Evolutionary conservation across 495 filamentous ascomycete genomes (phyloP), one percentile per base, ranked within the genome.

Genomic region (Hypoxylon fragiforme): DNA sequence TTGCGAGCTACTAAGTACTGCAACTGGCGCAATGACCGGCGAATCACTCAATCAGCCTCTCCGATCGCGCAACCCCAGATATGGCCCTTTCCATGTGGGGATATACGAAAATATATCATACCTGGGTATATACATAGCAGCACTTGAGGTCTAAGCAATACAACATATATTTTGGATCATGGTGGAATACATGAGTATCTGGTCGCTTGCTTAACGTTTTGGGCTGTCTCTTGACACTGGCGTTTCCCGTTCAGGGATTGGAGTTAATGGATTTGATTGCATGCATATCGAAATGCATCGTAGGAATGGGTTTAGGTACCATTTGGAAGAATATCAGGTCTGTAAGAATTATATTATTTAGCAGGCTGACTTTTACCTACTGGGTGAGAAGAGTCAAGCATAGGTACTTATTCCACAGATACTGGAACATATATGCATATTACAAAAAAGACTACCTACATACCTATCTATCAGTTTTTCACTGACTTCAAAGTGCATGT

Each of bases 11-110:
- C 38, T 40, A 39, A 15, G 2, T 18, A 41, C 43, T 31, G n/a
- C 35, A 62, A 52, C 37, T 57, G 39, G 52, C 43, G 36, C 24
- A 37, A 47, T 32, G 16, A 39, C 38, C 43, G 30, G 39, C 44
- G 44, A 38, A 62, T 57, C 43, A 49, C 58, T 52, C 52, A 31
- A 57, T 43, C 32, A 14, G 18, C n/a, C 37, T 48, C 26, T 16
- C 57, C 36, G 26, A 55, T 60, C 50, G 47, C 50, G 57, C 57
- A 55, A 47, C 45, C 22, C 45, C 24, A 9, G 9, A 28, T 9
- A 28, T 9, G 4, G 24, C 4, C 24, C 24, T 28, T 4, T 28
- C 9, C 24, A 28, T 28, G 24, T 28, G 24, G 24, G 24, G 24
- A 28, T 9, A 28, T 9, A 4, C 24, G 24, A 9, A 28, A 9